Base-by-base conservation (phyloP, 495 filamentous ascomycete genomes). In the Coniosporium apollinis region DNA sequence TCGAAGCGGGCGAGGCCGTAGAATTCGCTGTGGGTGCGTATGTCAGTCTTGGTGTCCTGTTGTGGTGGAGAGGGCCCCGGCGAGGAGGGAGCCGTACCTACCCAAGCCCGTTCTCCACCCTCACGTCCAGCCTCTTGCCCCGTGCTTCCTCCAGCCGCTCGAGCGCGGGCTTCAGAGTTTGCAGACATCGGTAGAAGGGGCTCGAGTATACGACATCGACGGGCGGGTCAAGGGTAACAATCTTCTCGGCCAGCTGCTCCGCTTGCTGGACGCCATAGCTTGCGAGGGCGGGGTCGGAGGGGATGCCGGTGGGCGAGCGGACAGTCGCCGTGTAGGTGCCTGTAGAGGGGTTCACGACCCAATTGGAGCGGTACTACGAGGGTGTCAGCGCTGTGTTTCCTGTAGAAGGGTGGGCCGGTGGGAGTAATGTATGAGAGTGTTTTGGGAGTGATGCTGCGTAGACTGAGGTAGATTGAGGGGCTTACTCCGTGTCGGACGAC, bases 181-280 rank as follows among this genome's bases (percentile, higher is more conserved):
- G 82, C 14, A 96, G 60, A 52, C 89, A 97, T 36, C 89, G 72
- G 55, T 92, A 96, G 50, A 86, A 94, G 10, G 84, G 82, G 41
- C 75, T 82, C 10, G 67, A 76, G 61, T 93, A 94, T 46, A 94
- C 60, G 35, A 71, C 66, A 17, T 85, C 77, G 33, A 80, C 64
- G 22, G 75, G 67, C 8, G 83, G 78, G 16, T 74, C 52, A 3
- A 76, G 49, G 3, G 52, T 52, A n/a, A 54, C 28, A 17, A 94
- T 57, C 30, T 83, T 65, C 3, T 55, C 56, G 7, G 71, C 81
- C 19, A 96, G 70, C 54, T 94, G 74, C 30, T 73, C 61, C n/a
- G 82, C 69, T 58, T 97, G 89, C 9, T 69, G 64, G 17, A 86
- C 78, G 36, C 89, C 89, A 43, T 96, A 72, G 6, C 78, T 73